Percentiles rank a stretch among this genome's conserved stretches.
These are phyloP conservation scores for Sisymbrium irio DNA, from an alignment of 345 rosid species.

Conservation along the genomic window DNA sequence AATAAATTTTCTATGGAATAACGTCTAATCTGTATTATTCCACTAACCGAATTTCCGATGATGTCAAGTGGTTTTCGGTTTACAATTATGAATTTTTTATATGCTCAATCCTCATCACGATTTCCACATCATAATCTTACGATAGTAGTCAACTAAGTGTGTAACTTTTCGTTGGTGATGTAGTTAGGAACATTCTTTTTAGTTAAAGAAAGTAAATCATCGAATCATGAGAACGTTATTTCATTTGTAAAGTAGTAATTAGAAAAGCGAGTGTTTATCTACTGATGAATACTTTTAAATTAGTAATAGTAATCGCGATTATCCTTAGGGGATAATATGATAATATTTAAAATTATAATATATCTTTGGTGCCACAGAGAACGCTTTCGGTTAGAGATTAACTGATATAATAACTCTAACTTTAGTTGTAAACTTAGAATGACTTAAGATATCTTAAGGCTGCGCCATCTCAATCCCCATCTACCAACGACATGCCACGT, in stretches of 20 bases:
- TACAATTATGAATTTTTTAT: neutral
- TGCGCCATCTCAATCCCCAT: constrained; percentile 29
- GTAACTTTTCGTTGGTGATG: constrained; percentile 25
- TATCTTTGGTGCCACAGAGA: constrained; percentile 26
- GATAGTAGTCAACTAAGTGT: constrained; percentile 19
- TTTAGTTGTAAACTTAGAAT: neutral
- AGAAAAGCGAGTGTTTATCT: constrained; percentile 18
- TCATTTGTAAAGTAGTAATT: neutral
- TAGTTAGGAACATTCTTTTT: constrained; percentile 16
- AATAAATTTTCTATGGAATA: neutral
- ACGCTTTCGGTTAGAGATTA: constrained; percentile 35
- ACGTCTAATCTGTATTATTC: neutral
- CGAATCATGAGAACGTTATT: constrained; percentile 10
- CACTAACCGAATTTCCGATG: constrained; percentile 9
- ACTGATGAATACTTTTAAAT: neutral
- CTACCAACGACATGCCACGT: constrained; percentile 30
- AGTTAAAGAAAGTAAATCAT: neutral
- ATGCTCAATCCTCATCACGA: neutral
- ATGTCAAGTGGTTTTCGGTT: constrained; percentile 28
- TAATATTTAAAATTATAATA: constrained; percentile 2
- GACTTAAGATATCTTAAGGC: constrained; percentile 25
- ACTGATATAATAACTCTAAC: neutral
- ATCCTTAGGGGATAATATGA: constrained; percentile 15
- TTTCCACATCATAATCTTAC: constrained; percentile 18
- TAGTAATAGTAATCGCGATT: constrained; percentile 15